phyloP scores from a whole-genome alignment of 768 basidiomycete species.

The Boletus subparvulus region DNA sequence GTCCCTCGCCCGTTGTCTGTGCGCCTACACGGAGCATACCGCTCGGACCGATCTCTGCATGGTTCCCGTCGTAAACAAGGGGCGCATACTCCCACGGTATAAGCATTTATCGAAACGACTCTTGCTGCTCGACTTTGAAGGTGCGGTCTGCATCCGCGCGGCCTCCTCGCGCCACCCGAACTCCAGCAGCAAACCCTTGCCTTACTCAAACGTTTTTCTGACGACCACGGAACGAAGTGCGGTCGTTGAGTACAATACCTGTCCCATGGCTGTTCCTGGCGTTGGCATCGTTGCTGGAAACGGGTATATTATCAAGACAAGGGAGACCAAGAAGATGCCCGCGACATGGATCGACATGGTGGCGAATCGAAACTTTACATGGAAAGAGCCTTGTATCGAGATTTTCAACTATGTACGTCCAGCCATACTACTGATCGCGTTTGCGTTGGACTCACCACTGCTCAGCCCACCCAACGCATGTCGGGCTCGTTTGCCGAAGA shows the following conservation, averaged over 20 bases:
- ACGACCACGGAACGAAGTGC: slow-evolving; percentile 38
- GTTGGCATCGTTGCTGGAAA: too few relatives aligned
- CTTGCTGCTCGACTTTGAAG: slow-evolving; percentile 76
- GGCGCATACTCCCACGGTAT: slow-evolving; percentile 61
- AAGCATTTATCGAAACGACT: slow-evolving; percentile 63
- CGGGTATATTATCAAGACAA: slow-evolving; percentile 53
- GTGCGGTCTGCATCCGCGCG: slow-evolving; percentile 64
- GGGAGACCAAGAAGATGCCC: slow-evolving; percentile 30
- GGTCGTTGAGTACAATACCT: too few relatives aligned
- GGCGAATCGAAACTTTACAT: slow-evolving; percentile 64
- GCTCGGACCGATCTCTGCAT: slow-evolving; percentile 26
- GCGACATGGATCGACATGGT: slow-evolving; percentile 77
- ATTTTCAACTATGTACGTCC: slow-evolving; percentile 76
- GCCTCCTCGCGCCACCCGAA: slow-evolving; percentile 37
- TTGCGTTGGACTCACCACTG: neutral
- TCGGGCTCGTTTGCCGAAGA: slow-evolving; percentile 85
- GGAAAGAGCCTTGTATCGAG: slow-evolving; percentile 80
- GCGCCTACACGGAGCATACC: slow-evolving; percentile 69
- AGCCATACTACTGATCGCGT: neutral
- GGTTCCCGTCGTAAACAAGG: slow-evolving; percentile 42
- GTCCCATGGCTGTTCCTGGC: too few relatives aligned
- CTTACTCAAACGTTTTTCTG: slow-evolving; percentile 55
- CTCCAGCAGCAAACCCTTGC: slow-evolving; percentile 42
- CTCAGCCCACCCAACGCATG: slow-evolving; percentile 83
- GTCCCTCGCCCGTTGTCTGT: slow-evolving; percentile 73